Base-by-base conservation (phyloP, 768 basidiomycete species). In the Amanita muscaria region DNA sequence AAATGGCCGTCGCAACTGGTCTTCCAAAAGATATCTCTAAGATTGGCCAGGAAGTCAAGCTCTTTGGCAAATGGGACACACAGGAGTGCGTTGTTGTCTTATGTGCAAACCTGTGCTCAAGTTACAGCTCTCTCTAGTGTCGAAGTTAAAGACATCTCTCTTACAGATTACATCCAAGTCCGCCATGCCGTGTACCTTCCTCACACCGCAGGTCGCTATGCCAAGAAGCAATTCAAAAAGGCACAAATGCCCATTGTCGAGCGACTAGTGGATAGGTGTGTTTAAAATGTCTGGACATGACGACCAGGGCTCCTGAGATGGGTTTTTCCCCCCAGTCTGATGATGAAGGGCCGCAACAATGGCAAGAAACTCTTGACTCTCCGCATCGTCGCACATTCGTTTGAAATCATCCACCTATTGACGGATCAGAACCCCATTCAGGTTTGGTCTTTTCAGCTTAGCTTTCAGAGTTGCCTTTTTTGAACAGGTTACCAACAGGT, bases 261-360 rank as follows among this genome's bases (percentile, higher is more conserved):
- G 72, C 89, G 96, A 64, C 76, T 99, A 62, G 96, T 98, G 55
- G 93, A 97, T 77, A 84, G 83, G 92, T 89, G 60, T 56, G 80
- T 34, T 21, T 34, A 9, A 31, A 27, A 15, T n/a, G 15, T n/a
- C 16, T 44, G 4, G 35, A 3, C 3, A 11, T 30, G 8, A n/a
- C 37, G 35, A 33, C 6, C 31, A 18, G 23, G 44, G 22, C 24
- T 19, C 37, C 44, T 48, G 12, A 40, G 9, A 45, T 36, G 33
- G 19, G 9, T 24, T 46, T 12, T 44, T 49, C 4, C n/a, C n/a
- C n/a, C n/a, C 55, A 94, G 91, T 67, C 71, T 99, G 64, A 99
- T 99, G 96, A 99, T 99, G 96, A 96, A 98, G 74, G 96, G 96
- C 50, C 92, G 96, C 69, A 99, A 98, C 83, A 98, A 93, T 72